phyloP scores from a whole-genome alignment of 2,329 filamentous ascomycete species.

The Epichloe sp. region DNA sequence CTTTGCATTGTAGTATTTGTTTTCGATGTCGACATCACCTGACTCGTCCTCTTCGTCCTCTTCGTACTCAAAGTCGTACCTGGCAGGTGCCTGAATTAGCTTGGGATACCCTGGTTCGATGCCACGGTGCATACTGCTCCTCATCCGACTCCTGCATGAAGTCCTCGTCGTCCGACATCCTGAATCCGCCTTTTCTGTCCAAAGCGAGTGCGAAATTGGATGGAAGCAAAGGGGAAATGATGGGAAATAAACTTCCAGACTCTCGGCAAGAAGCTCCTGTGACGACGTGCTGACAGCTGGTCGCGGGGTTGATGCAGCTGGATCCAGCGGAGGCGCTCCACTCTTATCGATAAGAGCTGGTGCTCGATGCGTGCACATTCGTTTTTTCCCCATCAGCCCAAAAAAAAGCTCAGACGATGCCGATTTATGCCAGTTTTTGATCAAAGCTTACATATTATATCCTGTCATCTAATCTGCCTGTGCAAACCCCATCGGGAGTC shows the following conservation, averaged over 20 bases:
- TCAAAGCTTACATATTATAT: neutral
- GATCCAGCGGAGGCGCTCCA: neutral
- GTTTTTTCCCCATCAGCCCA: too few species aligned
- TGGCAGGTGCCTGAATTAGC: slow-evolving; percentile 11
- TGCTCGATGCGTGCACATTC: neutral
- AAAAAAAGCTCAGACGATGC: too few species aligned
- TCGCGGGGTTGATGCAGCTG: neutral
- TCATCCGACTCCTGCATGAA: slow-evolving; percentile 37
- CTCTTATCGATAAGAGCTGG: neutral
- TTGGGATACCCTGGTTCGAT: neutral
- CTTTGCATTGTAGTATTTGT: slow-evolving; percentile 99
- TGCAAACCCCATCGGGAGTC: slow-evolving; percentile 11
- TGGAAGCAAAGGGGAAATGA: neutral
- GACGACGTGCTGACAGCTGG: neutral
- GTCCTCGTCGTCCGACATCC: slow-evolving; percentile 39
- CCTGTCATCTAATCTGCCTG: slow-evolving; percentile 1
- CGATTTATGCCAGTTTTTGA: too few species aligned
- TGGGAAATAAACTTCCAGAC: neutral
- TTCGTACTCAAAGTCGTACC: slow-evolving; percentile 96
- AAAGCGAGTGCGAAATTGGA: too few species aligned
- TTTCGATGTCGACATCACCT: slow-evolving; percentile 89
- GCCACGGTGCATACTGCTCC: slow-evolving; percentile 23
- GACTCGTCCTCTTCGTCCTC: slow-evolving; percentile 79
- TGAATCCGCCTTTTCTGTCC: neutral
- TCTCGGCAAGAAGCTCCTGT: neutral